Evolutionary conservation across 306 rosid species (phyloP), one percentile per base, ranked within the genome.

Genomic region (Trifolium repens): DNA sequence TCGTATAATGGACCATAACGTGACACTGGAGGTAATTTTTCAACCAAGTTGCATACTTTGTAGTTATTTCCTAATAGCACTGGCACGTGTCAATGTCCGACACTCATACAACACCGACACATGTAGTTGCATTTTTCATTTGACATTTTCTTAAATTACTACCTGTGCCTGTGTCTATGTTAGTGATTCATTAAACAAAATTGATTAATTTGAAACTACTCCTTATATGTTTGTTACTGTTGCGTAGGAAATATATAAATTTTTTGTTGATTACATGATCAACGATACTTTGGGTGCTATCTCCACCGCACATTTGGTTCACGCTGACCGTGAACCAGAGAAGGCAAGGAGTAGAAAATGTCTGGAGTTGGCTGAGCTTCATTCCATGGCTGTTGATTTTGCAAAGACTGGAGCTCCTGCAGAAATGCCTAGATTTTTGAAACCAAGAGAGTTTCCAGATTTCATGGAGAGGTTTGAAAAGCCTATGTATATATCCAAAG

Each of bases 391-490:
- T 16, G 98, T 94, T 35, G 98, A 94, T 84, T 94, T 90, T 80
- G 98, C 98, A 22, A 91, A 94, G 81, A 91, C 97, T 0, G 98
- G 98, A 24, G 94, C 96, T 14, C 97, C 98, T 22, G 98, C 97
- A 9, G 98, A 88, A 82, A 90, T 94, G 98, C 91, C 93, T 5
- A 81, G 87, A 79, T 65, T 72, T 42, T 71, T 94, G 69, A 91
- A 87, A 80, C 98, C 98, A 0, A 88, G 72, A 79, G 91, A 78
- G 59, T 91, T 83, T 75, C 98, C 98, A 0, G 96, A 94, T 86
- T 94, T 94, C 86, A 86, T 94, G 94, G 97, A 87, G 91, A 88
- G 98, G 85, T 40, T 60, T 5, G 97, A 85, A 27, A 90, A 85
- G 69, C 94, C 89, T 47, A 88, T 80, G 91, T 94, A 94, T 71